Base-by-base conservation (phyloP, 352 stramenopile genomes). In the Pythium monospermum region DNA sequence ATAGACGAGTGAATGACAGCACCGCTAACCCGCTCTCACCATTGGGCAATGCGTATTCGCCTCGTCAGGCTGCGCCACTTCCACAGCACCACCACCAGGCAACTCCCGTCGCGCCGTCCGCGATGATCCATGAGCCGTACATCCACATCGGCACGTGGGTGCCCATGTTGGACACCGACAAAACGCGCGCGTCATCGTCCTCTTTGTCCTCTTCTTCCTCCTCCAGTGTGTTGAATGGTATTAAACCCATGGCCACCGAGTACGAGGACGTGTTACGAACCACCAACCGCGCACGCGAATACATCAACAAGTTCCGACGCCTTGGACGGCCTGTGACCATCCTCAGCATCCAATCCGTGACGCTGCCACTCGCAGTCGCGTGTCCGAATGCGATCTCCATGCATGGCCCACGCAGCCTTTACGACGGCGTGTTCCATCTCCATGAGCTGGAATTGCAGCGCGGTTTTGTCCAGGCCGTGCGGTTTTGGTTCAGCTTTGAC, bases 401-500 rank as follows among this genome's bases (percentile, higher is more conserved):
- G n/a, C 60, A 81, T 45, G 80, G 75, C 0, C 64, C 64, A 8
- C 58, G 64, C 4, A 69, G 80, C 40, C 54, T 91, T 18, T 87
- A 88, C 53, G 63, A 84, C 28, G 75, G 76, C 0, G 73, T 85
- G 31, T 88, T 82, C 54, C 61, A 72, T 11, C 47, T 87, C 10
- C 76, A 45, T n/a, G 49, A 82, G 13, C 56, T 55, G 12, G 76
- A 87, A 15, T 30, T 74, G 21, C 59, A 82, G 28, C 63, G 69
- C 12, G 75, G 75, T 0, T 86, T 88, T 47, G 66, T 91, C 4
- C 76, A 91, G 44, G 69, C 64, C 7, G 71, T 88, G 44, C 64
- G 80, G 5, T 75, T 91, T 13, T 88, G 80, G 79, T 90, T 90
- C 58, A 87, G 74, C 57, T 87, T 91, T 21, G 79, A 88, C 48